These are phyloP conservation scores for Lactarius hengduanensis DNA, from an alignment of 768 basidiomycete species.

Conservation along the genomic window DNA sequence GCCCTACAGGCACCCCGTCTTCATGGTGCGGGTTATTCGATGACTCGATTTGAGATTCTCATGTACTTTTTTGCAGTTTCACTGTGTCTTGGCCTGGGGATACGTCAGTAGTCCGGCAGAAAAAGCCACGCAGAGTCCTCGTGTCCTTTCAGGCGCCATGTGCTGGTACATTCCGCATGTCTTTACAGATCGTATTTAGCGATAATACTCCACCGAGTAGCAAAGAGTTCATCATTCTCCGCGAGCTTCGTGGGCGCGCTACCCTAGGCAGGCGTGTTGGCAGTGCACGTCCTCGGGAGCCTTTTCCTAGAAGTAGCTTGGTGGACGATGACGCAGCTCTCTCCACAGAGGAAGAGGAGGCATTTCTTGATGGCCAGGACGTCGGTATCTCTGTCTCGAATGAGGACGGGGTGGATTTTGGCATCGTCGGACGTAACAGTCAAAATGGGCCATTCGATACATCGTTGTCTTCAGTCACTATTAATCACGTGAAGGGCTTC, in stretches of 20 bases:
- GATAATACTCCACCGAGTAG: neutral
- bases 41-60: neutral
- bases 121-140: neutral
- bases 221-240: constrained; percentile 5
- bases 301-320: neutral
- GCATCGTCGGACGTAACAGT: constrained; percentile 42
- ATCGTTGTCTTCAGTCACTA: constrained; percentile 19
- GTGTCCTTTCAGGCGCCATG: constrained; percentile 9
- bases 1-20: neutral
- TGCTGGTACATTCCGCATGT: constrained; percentile 2
- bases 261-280: neutral
- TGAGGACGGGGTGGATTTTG: constrained; percentile 48
- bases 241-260: constrained; percentile 10
- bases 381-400: constrained; percentile 38
- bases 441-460: constrained; percentile 30
- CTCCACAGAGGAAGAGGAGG: neutral
- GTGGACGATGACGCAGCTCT: neutral
- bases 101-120: neutral
- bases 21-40: constrained; percentile 3
- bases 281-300: neutral
- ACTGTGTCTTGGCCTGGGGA: neutral
- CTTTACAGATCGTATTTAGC: neutral
- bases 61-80: constrained; percentile 7
- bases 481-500: constrained; percentile 15
- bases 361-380: constrained; percentile 47